These are phyloP conservation scores for Brettanomyces nanus DNA, from an alignment of 805 yeast genomes.

Conservation along the genomic window DNA sequence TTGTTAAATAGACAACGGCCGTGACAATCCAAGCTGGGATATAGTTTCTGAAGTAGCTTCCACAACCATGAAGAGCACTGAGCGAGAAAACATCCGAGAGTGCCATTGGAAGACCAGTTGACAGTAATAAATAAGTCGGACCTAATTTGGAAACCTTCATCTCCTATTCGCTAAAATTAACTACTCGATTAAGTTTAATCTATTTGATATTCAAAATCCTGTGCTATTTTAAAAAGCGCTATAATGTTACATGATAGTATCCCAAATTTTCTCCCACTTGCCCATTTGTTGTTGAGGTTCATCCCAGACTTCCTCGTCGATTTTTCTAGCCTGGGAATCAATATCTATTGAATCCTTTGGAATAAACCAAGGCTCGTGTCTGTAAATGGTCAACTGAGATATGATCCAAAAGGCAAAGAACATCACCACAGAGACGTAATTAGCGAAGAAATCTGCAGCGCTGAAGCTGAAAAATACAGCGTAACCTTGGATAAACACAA, in stretches of 20 bases:
- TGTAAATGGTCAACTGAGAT: constrained; percentile 40
- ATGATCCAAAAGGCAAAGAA: constrained; percentile 47
- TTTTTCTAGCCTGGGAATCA: constrained; percentile 9
- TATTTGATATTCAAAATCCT: too few species aligned
- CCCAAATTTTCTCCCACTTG: constrained; percentile 8
- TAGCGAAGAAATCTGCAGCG: constrained; percentile 54
- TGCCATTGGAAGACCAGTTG: too few species aligned
- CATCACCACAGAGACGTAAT: constrained; percentile 60
- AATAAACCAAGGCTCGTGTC: constrained; percentile 36
- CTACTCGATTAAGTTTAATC: too few species aligned
- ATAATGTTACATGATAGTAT: constrained; percentile 2
- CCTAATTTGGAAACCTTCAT: too few species aligned
- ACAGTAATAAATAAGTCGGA: too few species aligned
- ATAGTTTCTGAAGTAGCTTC: constrained; percentile 7
- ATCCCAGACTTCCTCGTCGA: constrained; percentile 42
- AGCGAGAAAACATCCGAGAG: not conserved
- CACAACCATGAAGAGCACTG: not conserved
- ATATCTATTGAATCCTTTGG: constrained; percentile 50
- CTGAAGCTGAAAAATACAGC: constrained; percentile 47
- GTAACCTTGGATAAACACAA: constrained; percentile 67
- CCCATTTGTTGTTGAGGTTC: constrained; percentile 13
- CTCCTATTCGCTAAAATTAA: too few species aligned
- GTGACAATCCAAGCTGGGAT: constrained; percentile 11
- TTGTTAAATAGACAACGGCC: constrained; percentile 4
- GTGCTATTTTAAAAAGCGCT: not conserved